phyloP scores from a whole-genome alignment of 768 basidiomycete species.

The Dacryopinax primogenitus region DNA sequence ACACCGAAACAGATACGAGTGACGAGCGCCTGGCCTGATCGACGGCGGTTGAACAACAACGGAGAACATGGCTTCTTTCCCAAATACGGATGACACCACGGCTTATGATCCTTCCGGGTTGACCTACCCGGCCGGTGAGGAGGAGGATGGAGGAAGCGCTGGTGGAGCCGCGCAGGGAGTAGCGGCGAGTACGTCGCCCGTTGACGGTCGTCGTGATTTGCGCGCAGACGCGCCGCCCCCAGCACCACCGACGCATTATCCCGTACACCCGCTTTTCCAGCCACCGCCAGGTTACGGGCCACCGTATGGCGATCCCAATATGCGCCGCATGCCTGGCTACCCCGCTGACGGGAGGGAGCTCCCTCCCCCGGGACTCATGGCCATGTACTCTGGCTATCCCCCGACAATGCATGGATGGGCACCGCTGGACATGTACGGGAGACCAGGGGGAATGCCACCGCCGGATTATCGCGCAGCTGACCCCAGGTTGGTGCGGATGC shows the following conservation, averaged over 20 bases:
- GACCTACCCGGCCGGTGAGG: not conserved
- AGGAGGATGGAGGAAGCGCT: not conserved
- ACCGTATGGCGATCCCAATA: not conserved
- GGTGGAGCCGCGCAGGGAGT: not conserved
- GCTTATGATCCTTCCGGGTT: not conserved
- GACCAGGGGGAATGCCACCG: not conserved
- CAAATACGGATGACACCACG: not conserved
- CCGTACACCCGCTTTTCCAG: slow-evolving; percentile 7
- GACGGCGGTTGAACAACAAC: not conserved
- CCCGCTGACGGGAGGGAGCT: not conserved
- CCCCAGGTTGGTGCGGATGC: slow-evolving; percentile 1
- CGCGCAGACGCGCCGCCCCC: not conserved
- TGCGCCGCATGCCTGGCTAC: not conserved
- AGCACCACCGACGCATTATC: not conserved
- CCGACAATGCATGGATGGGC: not conserved
- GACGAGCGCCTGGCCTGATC: no score
- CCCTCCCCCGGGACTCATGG: not conserved
- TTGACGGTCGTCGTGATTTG: not conserved
- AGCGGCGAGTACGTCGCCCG: not conserved
- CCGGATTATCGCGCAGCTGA: not conserved
- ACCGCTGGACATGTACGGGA: slow-evolving; percentile 3
- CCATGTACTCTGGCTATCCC: slow-evolving; percentile 4
- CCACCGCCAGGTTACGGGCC: slow-evolving; percentile 1
- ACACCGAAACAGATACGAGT: not conserved
- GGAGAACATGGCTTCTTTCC: slow-evolving; percentile 3